phyloP scores from a whole-genome alignment of 768 basidiomycete species.

The Gyrodon lividus region DNA sequence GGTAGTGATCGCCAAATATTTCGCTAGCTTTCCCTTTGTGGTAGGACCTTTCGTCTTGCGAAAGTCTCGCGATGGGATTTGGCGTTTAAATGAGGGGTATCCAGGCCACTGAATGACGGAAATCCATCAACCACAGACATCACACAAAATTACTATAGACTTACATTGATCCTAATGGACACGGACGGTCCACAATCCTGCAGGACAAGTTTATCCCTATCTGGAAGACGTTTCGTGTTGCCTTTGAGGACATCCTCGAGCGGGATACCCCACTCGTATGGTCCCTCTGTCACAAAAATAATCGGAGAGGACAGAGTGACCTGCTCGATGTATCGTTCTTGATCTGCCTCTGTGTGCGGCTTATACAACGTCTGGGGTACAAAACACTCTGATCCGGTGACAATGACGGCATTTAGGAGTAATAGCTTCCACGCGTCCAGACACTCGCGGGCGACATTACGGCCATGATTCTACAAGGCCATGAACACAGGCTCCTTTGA shows the following conservation, averaged over 20 bases:
- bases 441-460: constrained; percentile 14
- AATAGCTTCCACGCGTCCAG: constrained; percentile 14
- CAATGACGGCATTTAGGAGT: constrained; percentile 13
- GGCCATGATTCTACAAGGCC: background rate
- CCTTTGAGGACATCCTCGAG: constrained; percentile 59
- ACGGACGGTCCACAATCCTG: constrained; percentile 69
- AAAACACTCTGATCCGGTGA: constrained; percentile 41
- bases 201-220: constrained; percentile 60
- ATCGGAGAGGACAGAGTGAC: constrained; percentile 60
- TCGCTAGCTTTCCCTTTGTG: constrained; percentile 66
- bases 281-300: constrained; percentile 53
- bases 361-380: constrained; percentile 68
- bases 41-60: constrained; percentile 70
- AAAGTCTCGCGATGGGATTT: constrained; percentile 75
- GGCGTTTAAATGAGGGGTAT: constrained; percentile 66
- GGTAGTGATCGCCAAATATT: constrained; percentile 67
- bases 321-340: constrained; percentile 69
- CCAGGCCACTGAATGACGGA: constrained; percentile 63
- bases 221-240: constrained; percentile 49
- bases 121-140: background rate
- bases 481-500: background rate
- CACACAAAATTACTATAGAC: background rate
- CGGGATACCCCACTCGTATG: constrained; percentile 58
- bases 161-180: constrained; percentile 68
- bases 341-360: constrained; percentile 69